These are phyloP conservation scores for Boletus rubescentipes DNA, from an alignment of 768 basidiomycete genomes.

Conservation along the genomic window DNA sequence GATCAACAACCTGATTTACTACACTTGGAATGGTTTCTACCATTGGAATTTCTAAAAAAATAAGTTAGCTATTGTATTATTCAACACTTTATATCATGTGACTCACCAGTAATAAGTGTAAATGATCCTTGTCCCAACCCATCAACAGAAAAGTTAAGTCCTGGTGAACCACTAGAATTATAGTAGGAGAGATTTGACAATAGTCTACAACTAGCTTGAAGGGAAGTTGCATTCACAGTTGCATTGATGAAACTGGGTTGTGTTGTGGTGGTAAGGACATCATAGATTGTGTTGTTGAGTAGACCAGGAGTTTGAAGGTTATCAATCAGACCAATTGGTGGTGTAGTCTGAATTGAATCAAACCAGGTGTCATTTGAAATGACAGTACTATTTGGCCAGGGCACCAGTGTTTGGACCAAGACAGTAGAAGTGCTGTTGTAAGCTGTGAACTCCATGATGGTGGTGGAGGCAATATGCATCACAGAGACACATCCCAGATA, in stretches of 20 bases:
- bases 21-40: too few species aligned
- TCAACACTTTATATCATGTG: not conserved
- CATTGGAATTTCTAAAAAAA: not conserved
- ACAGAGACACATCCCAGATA: conserved; percentile 20
- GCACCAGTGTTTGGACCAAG: not conserved
- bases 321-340: not conserved
- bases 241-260: not conserved
- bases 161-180: not conserved
- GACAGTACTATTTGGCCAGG: conserved; percentile 6
- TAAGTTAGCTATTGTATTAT: not conserved
- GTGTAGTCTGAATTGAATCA: not conserved
- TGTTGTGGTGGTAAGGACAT: not conserved
- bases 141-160: not conserved
- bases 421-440: conserved; percentile 2
- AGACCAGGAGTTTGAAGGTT: conserved; percentile 5
- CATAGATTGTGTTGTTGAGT: conserved; percentile 14
- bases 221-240: conserved; percentile 13
- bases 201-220: conserved; percentile 9
- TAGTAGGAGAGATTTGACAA: conserved; percentile 4
- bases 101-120: not conserved
- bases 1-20: not conserved
- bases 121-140: not conserved
- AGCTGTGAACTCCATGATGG: conserved; percentile 21
- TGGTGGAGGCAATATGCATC: conserved; percentile 21
- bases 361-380: not conserved